Conservation (phyloP, 257 asterid genomes). For the Fraxinus americana region DNA sequence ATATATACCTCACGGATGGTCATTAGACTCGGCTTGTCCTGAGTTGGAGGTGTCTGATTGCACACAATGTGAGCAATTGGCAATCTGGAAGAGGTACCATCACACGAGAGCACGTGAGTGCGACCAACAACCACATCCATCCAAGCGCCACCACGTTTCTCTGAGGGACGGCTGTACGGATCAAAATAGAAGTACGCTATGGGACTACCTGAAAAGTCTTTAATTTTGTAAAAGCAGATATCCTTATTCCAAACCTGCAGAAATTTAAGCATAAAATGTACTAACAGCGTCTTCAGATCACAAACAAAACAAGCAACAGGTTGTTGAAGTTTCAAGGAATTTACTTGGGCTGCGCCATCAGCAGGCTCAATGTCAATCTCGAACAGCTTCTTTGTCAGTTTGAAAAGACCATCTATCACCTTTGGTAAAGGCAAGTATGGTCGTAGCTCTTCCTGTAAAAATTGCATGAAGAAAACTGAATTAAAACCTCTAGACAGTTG, state of each 20-base stretch:
- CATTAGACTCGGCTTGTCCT: conserved; percentile 82
- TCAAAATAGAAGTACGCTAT: conserved; percentile 80
- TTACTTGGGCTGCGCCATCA: conserved; percentile 77
- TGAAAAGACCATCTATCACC: conserved; percentile 81
- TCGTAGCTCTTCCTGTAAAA: conserved; percentile 76
- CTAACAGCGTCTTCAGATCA: conserved; percentile 7
- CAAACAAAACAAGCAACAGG: background rate
- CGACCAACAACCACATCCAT: conserved; percentile 70
- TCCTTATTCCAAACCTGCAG: conserved; percentile 76
- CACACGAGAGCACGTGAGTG: conserved; percentile 56
- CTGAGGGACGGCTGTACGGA: conserved; percentile 90
- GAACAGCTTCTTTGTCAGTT: conserved; percentile 65
- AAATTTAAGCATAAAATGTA: conserved; percentile 19
- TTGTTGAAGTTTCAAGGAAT: conserved; percentile 9
- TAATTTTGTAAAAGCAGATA: conserved; percentile 64
- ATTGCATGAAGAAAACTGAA: conserved; percentile 18
- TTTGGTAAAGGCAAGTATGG: conserved; percentile 80
- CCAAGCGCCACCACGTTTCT: conserved; percentile 91
- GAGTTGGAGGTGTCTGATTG: conserved; percentile 80
- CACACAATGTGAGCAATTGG: conserved; percentile 80
- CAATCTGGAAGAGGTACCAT: conserved; percentile 51
- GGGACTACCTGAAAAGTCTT: conserved; percentile 51
- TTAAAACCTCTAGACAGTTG: background rate
- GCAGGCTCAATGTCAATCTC: conserved; percentile 64
- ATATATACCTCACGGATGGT: conserved; percentile 71